Evolutionary conservation across 1,284 basidiomycete genomes (phyloP).

Genomic region (Pyrrhoderma noxium): DNA sequence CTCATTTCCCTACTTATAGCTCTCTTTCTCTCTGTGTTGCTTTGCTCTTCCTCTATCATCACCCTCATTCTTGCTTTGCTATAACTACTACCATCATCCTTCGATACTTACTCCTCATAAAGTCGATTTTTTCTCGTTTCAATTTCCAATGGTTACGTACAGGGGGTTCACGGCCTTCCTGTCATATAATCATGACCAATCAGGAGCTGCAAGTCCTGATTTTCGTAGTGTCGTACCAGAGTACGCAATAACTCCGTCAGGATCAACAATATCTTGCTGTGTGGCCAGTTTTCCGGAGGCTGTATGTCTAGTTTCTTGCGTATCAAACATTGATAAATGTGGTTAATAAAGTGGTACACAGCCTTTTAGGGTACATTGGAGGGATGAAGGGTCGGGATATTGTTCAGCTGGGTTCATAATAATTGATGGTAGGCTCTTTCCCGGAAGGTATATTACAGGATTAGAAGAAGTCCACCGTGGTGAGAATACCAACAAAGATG

Average conservation of each 20-base stretch:
- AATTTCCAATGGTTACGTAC: conserved; percentile 54
- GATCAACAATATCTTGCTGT: conserved; percentile 51
- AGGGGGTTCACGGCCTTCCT: conserved; percentile 64
- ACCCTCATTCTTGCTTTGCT: conserved; percentile 12
- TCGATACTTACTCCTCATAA: not conserved
- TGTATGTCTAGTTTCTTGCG: conserved; percentile 29
- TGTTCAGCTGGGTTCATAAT: conserved; percentile 50
- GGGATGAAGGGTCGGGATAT: conserved; percentile 44
- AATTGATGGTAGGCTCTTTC: conserved; percentile 50
- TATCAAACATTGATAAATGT: not conserved
- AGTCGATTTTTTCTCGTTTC: not conserved
- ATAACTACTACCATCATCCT: conserved; percentile 7
- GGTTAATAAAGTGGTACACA: conserved; percentile 22
- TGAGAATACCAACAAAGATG: conserved; percentile 38
- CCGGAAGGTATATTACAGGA: conserved; percentile 53
- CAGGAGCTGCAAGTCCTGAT: no score
- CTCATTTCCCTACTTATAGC: no score
- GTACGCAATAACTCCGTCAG: conserved; percentile 17
- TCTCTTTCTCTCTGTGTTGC: conserved; percentile 11
- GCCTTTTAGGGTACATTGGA: conserved; percentile 55
- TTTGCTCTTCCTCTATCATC: conserved; percentile 13
- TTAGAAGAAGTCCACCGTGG: conserved; percentile 39
- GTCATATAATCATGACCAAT: conserved; percentile 17
- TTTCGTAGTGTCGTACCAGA: no score
- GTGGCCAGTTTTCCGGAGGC: conserved; percentile 51